Evolutionary conservation across 1,284 basidiomycete genomes (phyloP).

Genomic region (Pulveroboletus sp.): DNA sequence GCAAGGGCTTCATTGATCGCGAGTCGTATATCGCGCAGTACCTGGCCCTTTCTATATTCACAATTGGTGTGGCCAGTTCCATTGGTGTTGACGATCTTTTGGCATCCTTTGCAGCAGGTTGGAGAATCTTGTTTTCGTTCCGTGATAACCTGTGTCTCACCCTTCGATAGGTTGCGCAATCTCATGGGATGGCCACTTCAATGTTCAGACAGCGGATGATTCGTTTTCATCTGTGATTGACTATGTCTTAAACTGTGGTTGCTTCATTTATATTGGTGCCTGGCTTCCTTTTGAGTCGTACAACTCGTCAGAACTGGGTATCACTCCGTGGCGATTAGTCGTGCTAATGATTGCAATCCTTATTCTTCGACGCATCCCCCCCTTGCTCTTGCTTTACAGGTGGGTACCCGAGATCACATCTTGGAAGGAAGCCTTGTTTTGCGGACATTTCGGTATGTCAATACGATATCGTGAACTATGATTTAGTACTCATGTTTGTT

Average conservation of each 20-base stretch:
- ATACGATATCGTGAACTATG: not conserved
- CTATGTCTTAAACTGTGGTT: constrained; percentile 77
- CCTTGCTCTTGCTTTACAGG: constrained; percentile 68
- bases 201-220: constrained; percentile 78
- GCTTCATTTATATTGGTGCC: constrained; percentile 90
- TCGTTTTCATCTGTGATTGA: constrained; percentile 90
- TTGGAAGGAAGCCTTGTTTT: constrained; percentile 79
- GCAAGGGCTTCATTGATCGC: constrained; percentile 77
- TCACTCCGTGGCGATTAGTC: constrained; percentile 72
- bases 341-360: constrained; percentile 67
- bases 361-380: constrained; percentile 72
- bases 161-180: constrained; percentile 65
- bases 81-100: constrained; percentile 85
- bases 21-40: constrained; percentile 93
- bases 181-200: constrained; percentile 94
- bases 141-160: not conserved
- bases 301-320: constrained; percentile 56
- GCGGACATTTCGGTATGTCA: constrained; percentile 77
- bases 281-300: constrained; percentile 81
- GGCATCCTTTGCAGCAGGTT: constrained; percentile 89
- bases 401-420: constrained; percentile 83
- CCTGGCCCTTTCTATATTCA: constrained; percentile 78
- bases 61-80: constrained; percentile 73
- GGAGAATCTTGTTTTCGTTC: constrained; percentile 5
- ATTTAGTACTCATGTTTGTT: constrained; percentile 2